Evolutionary conservation across 305 asterid species (phyloP).

Genomic region (Fraxinus paxiana): DNA sequence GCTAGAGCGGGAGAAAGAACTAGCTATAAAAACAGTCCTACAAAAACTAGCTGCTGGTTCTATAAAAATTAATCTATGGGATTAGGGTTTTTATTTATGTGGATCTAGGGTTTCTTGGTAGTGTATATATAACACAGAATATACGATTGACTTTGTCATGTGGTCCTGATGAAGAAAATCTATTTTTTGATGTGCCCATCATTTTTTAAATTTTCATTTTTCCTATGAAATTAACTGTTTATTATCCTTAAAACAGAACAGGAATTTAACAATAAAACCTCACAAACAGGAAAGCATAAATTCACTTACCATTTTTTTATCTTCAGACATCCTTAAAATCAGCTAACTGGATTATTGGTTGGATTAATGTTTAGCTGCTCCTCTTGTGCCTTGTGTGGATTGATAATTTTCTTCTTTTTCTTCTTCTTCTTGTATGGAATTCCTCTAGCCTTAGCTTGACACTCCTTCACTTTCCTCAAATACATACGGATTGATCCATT

Average conservation of each 20-base stretch:
- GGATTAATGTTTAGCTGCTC: slow-evolving; percentile 35
- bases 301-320: slow-evolving; percentile 21
- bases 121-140: background rate
- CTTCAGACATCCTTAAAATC: background rate
- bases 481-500: slow-evolving; percentile 67
- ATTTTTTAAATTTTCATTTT: background rate
- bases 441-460: slow-evolving; percentile 83
- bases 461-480: slow-evolving; percentile 72
- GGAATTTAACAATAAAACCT: background rate
- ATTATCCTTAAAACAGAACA: slow-evolving; percentile 5
- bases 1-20: slow-evolving; percentile 23
- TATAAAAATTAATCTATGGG: slow-evolving; percentile 7
- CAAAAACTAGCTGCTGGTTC: slow-evolving; percentile 16
- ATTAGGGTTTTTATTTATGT: slow-evolving; percentile 40
- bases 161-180: slow-evolving; percentile 39
- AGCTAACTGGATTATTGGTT: slow-evolving; percentile 31
- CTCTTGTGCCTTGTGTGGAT: slow-evolving; percentile 25
- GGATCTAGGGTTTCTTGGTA: slow-evolving; percentile 51
- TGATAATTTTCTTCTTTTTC: slow-evolving; percentile 43
- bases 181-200: background rate
- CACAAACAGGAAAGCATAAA: slow-evolving; percentile 5
- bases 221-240: background rate
- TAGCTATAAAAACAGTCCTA: background rate
- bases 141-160: slow-evolving; percentile 35
- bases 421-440: slow-evolving; percentile 79